Conservation (phyloP, 805 yeast genomes). For the Komagataella ulmi region DNA sequence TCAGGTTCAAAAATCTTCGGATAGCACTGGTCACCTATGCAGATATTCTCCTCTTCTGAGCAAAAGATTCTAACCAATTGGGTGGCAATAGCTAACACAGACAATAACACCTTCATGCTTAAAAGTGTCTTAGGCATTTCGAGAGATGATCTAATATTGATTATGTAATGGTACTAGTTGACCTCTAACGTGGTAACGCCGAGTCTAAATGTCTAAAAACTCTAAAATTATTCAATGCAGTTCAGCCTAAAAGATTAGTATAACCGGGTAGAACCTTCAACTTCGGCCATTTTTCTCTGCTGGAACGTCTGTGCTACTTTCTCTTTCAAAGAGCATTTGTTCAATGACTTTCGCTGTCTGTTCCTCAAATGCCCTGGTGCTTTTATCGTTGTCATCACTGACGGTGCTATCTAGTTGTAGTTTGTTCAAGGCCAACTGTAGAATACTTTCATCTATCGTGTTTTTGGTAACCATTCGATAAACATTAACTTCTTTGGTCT, state of each 20-base stretch:
- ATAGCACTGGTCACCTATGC: constrained; percentile 33
- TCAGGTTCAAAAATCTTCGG: constrained; percentile 52
- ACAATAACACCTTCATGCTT: neutral
- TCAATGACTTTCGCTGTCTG: constrained; percentile 40
- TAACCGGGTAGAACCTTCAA: neutral
- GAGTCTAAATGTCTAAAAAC: no score
- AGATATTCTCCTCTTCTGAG: neutral
- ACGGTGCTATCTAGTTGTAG: constrained; percentile 69
- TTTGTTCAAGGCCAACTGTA: constrained; percentile 78
- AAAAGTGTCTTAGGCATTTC: neutral
- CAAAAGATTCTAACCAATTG: neutral
- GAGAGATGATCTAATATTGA: neutral
- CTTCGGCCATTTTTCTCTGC: neutral
- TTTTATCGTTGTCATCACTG: constrained; percentile 26
- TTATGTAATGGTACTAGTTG: neutral
- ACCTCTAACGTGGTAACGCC: no score
- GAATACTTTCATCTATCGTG: constrained; percentile 83
- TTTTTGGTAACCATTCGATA: constrained; percentile 56
- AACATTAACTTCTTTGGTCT: constrained; percentile 71
- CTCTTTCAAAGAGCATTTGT: constrained; percentile 24
- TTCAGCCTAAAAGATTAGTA: no score
- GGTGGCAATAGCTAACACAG: neutral
- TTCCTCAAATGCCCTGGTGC: constrained; percentile 26
- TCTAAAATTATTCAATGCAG: no score
- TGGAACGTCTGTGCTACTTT: neutral